Base-by-base conservation (phyloP, 176 grass and related monocot species). In the Dendrocalamus sinicus region DNA sequence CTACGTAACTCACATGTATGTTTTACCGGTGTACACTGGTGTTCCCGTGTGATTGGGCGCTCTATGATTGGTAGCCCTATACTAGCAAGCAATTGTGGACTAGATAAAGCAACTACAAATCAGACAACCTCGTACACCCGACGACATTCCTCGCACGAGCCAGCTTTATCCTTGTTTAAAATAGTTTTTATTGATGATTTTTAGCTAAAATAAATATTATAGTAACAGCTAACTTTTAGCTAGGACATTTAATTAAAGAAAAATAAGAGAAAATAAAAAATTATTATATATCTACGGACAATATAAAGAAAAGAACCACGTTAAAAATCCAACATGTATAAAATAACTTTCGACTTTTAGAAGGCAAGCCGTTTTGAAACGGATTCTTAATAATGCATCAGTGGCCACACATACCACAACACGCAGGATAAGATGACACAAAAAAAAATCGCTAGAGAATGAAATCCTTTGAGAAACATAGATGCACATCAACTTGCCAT, bases 331-430 rank as follows among this genome's bases (percentile, higher is more conserved):
- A 35, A 0, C 3, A 35, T 0, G 0, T 35, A 35, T 35, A 35
- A 35, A 35, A 35, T 35, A 4, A 35, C 32, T 35, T 35, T 0
- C 3, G 32, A 35, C 3, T 35, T 35, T 4, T 35, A 35, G 3
- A 35, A 35, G 32, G 3, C 3, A 35, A 35, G 32, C 32, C 32
- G 3, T 35, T 35, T 4, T 35, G 32, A 35, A 32, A 35, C 32
- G 3, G 32, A 35, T 35, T 35, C 32, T 35, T 53, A 88, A 88
- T 83, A 83, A 88, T 83, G 66, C 65, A 78, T 6, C 23, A 78
- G 89, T 83, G 84, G 89, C 84, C 84, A 87, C 67, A 63, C 53
- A 52, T 73, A 55, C 23, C 14, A 81, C 83, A 68, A 28, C 83
- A 50, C 43, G 59, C 52, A 86, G 55, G 73, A 86, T 83, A 86